Percentiles rank a stretch among this genome's conserved stretches.
Evolutionary conservation across 2,329 filamentous ascomycete genomes (phyloP).

Genomic region (Clarireedia monteithiana): DNA sequence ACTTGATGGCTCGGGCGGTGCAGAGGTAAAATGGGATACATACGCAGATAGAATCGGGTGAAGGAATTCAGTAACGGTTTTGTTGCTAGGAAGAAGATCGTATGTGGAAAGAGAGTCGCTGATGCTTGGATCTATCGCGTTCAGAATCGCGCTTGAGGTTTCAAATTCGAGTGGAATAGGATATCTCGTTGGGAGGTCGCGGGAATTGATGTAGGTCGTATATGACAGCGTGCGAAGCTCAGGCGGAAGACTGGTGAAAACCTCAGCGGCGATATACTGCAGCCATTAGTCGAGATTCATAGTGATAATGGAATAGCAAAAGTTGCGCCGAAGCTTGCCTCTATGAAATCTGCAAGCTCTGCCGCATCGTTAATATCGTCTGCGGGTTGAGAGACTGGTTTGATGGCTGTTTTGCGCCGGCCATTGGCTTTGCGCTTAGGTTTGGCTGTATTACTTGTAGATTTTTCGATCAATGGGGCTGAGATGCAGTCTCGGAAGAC

Average conservation of each 20-base stretch:
- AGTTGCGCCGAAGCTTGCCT: slow-evolving; percentile 13
- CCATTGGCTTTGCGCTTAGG: slow-evolving; percentile 34
- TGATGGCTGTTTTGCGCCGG: slow-evolving; percentile 19
- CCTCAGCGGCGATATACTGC: slow-evolving; percentile 63
- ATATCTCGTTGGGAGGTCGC: slow-evolving; percentile 46
- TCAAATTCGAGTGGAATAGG: slow-evolving; percentile 44
- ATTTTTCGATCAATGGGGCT: slow-evolving; percentile 56
- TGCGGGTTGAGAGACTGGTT: slow-evolving; percentile 7
- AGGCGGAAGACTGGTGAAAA: slow-evolving; percentile 57
- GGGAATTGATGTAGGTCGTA: slow-evolving; percentile 42
- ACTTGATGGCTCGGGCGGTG: slow-evolving; percentile 55
- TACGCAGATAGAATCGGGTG: slow-evolving; percentile 57
- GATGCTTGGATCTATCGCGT: slow-evolving; percentile 46
- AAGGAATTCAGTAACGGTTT: slow-evolving; percentile 46
- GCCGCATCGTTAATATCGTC: slow-evolving; percentile 33
- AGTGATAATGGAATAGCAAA: not conserved
- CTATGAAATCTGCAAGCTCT: slow-evolving; percentile 69
- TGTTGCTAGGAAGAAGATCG: slow-evolving; percentile 42
- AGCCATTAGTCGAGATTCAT: not conserved
- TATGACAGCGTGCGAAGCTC: slow-evolving; percentile 56
- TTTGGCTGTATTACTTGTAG: slow-evolving; percentile 36
- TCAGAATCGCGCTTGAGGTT: slow-evolving; percentile 35
- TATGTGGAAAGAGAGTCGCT: slow-evolving; percentile 63
- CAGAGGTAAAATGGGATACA: slow-evolving; percentile 45
- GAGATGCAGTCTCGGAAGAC: slow-evolving; percentile 70